A percentile compares a stretch with the other conserved stretches of the same genome.
These are phyloP conservation scores for Melastoma malabathricum DNA, from an alignment of 345 rosid species.

Conservation along the genomic window DNA sequence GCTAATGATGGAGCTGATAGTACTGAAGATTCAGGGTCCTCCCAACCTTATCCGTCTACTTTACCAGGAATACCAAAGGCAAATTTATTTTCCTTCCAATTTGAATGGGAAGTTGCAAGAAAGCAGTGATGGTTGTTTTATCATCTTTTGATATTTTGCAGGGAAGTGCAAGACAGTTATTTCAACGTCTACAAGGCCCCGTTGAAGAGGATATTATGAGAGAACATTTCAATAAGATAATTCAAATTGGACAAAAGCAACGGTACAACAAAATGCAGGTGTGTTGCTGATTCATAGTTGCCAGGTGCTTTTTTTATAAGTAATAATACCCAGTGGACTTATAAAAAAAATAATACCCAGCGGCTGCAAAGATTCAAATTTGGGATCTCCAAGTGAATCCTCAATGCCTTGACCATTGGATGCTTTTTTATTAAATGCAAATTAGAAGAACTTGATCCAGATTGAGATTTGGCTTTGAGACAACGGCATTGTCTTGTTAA, in stretches of 20 bases:
- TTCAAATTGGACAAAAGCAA: conserved; percentile 62
- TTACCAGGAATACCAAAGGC: conserved; percentile 99
- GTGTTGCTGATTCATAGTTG: not conserved
- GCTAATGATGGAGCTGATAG: conserved; percentile 96
- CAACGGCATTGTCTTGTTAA: no score
- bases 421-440: no score
- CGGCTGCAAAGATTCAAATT: no score
- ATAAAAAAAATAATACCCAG: no score
- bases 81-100: conserved; percentile 9
- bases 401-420: no score
- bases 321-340: no score
- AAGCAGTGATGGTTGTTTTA: not conserved
- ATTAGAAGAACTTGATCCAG: no score
- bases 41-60: conserved; percentile 95
- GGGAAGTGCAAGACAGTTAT: conserved; percentile 99
- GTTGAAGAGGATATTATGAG: conserved; percentile 88
- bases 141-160: conserved; percentile 22
- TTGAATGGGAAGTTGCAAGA: not conserved
- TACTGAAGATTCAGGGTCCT: conserved; percentile 96
- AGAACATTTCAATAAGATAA: conserved; percentile 90
- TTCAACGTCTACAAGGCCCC: conserved; percentile 92
- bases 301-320: no score
- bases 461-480: no score
- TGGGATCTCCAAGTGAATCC: no score
- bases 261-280: conserved; percentile 55